These are phyloP conservation scores for Tetrapisispora fleetii DNA, from an alignment of 805 yeast species.

Conservation along the genomic window DNA sequence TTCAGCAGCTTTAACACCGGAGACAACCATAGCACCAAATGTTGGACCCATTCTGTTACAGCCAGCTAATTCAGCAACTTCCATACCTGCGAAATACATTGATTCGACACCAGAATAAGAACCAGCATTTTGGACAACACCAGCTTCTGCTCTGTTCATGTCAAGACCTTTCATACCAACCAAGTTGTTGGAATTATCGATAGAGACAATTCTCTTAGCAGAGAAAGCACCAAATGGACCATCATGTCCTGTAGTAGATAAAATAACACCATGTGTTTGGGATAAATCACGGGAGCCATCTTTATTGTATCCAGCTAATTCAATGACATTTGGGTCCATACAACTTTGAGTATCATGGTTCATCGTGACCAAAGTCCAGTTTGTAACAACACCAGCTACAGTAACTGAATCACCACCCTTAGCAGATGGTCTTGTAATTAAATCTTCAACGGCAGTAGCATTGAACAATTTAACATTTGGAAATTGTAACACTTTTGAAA, in stretches of 20 bases:
- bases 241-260: conserved; percentile 73
- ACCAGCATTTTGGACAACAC: conserved; percentile 60
- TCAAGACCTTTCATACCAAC: conserved; percentile 72
- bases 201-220: conserved; percentile 54
- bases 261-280: conserved; percentile 38
- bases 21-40: conserved; percentile 70
- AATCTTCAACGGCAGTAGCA: conserved; percentile 73
- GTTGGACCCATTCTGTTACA: conserved; percentile 80
- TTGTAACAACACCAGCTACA: conserved; percentile 73
- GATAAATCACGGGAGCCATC: conserved; percentile 30
- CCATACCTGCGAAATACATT: conserved; percentile 53
- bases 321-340: conserved; percentile 77
- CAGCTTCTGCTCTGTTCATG: conserved; percentile 71
- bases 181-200: conserved; percentile 38
- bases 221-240: conserved; percentile 78
- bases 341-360: conserved; percentile 70
- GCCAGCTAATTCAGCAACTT: conserved; percentile 67
- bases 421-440: conserved; percentile 59
- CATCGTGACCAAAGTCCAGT: conserved; percentile 72
- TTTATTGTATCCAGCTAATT: conserved; percentile 32
- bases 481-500: conserved; percentile 57
- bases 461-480: conserved; percentile 71
- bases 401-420: conserved; percentile 42
- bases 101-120: conserved; percentile 22
- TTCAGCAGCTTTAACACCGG: conserved; percentile 75